A percentile compares a stretch with the other conserved stretches of the same genome.
Conservation (phyloP, 805 yeast species). For the Candida golubevii region DNA sequence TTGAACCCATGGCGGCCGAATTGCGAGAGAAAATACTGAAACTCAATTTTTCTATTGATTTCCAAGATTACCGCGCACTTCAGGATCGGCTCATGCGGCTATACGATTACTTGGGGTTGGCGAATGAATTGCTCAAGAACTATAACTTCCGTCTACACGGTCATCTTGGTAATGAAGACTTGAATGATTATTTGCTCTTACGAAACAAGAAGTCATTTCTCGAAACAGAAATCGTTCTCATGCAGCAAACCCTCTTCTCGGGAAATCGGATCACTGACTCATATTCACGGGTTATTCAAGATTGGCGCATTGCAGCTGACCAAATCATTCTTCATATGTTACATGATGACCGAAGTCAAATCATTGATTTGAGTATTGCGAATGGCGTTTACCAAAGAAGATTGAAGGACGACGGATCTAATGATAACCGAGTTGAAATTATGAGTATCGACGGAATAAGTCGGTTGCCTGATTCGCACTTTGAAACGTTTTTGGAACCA, state of each 20-base stretch:
- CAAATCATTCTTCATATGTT: slow-evolving; percentile 37
- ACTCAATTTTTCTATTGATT: slow-evolving; percentile 64
- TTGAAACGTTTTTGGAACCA: slow-evolving; percentile 34
- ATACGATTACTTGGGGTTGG: slow-evolving; percentile 44
- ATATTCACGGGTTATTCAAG: slow-evolving; percentile 20
- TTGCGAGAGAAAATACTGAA: slow-evolving; percentile 60
- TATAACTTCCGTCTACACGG: slow-evolving; percentile 44
- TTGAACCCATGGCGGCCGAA: slow-evolving; percentile 63
- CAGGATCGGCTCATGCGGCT: slow-evolving; percentile 44
- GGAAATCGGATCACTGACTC: slow-evolving; percentile 25
- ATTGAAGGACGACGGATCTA: slow-evolving; percentile 39
- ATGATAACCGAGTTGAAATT: slow-evolving; percentile 33
- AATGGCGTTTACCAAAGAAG: slow-evolving; percentile 29
- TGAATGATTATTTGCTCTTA: slow-evolving; percentile 40
- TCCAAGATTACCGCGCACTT: slow-evolving; percentile 53
- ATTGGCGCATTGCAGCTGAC: slow-evolving; percentile 38
- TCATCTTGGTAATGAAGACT: slow-evolving; percentile 46
- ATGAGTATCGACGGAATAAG: slow-evolving; percentile 37
- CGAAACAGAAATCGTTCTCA: slow-evolving; percentile 29
- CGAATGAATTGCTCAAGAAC: slow-evolving; percentile 42
- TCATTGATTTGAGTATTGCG: slow-evolving; percentile 35
- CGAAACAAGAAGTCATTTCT: slow-evolving; percentile 30
- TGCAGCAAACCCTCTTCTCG: slow-evolving; percentile 34
- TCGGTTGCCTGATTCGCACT: slow-evolving; percentile 28
- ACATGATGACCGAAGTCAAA: slow-evolving; percentile 38